Base-by-base conservation (phyloP, 202 grass and related monocot species). In the Carex arenaria region DNA sequence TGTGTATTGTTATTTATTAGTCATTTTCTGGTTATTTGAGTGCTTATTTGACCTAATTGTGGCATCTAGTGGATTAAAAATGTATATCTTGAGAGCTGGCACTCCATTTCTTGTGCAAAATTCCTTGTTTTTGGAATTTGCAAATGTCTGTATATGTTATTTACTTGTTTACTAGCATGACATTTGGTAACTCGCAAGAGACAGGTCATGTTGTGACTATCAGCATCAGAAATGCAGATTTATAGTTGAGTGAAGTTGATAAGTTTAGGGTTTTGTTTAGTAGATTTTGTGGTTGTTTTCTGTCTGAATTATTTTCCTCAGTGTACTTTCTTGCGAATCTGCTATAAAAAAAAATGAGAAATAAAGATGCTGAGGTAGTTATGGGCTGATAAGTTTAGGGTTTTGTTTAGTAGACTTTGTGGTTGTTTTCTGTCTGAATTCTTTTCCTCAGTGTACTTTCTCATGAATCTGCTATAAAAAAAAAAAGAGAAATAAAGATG, bases 1-100 rank as follows among this genome's bases (percentile, higher is more conserved):
- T 54, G 51, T 82, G 80, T 49, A 67, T 82, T 67, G 47, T 65
- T 70, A 32, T 55, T 82, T 82, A 54, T 82, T 69, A 70, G 62
- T 69, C 43, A 53, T 56, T 54, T 67, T 55, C 15, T 67, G 22
- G 61, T 63, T 81, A 51, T 81, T 47, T 63, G 62, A 67, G 26
- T 53, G 64, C 64, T 82, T 82, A 64, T 70, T 82, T 56, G 49
- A 67, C 64, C 63, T 70, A 68, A 40, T 15, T 70, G 34, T 53
- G 19, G 60, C 51, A 70, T 67, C 51, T 57, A 26, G 26, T 82
- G 61, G 32, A 80, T 78, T 78, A 40, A 56, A 77, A 57, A 65
- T 23, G 6, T 43, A 47, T 61, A 80, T 45, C 59, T 81, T 45
- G 36, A 52, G 79, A 81, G 59, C 19, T 43, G 43, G 28, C 79